Percentiles rank a stretch among this genome's conserved stretches.
Evolutionary conservation across 148 eudicot species (phyloP).

Genomic region (Rhododendron ovatum): DNA sequence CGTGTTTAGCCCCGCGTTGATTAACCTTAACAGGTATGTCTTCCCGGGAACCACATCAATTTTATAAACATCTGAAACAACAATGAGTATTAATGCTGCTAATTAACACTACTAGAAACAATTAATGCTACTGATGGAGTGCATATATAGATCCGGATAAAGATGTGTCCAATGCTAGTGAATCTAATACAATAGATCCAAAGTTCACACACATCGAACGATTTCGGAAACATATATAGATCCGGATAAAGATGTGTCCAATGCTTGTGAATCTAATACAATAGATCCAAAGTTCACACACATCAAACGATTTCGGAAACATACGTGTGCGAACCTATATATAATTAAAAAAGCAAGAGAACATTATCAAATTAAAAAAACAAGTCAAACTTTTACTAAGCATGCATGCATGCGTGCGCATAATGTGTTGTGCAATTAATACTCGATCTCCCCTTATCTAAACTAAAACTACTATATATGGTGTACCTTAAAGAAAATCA

Average conservation of each 20-base stretch:
- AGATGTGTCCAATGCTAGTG: no score
- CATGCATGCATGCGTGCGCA: background rate
- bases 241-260: no score
- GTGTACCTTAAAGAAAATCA: background rate
- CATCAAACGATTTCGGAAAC: no score
- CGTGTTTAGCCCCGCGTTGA: constrained; percentile 55
- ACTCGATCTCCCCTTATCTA: background rate
- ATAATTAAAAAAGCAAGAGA: background rate
- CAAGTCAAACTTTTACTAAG: background rate
- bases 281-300: no score
- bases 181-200: no score
- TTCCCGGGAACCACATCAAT: constrained; percentile 52
- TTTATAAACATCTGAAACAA: constrained; percentile 41
- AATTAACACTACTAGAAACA: background rate
- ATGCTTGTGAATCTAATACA: no score
- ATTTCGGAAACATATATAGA: no score
- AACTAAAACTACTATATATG: background rate
- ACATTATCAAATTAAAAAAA: background rate
- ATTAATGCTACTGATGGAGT: no score
- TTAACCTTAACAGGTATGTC: constrained; percentile 55
- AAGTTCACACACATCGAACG: no score
- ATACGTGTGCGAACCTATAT: no score
- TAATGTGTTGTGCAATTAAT: background rate
- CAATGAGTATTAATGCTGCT: background rate
- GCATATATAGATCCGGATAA: no score